Base-by-base conservation (phyloP, 2,329 filamentous ascomycete species). In the Penicillium aurantiogriseum region DNA sequence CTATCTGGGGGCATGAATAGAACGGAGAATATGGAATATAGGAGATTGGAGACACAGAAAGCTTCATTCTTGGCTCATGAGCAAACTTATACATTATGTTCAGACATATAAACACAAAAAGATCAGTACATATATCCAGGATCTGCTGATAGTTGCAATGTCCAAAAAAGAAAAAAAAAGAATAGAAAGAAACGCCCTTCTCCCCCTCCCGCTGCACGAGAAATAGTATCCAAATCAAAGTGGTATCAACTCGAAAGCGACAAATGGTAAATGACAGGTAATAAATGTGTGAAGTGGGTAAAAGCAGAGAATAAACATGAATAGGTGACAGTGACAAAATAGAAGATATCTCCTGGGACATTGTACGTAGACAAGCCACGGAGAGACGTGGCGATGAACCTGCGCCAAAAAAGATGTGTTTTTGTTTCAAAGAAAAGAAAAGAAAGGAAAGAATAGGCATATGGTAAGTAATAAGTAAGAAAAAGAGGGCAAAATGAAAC, bases 241-340 rank as follows among this genome's bases (percentile, higher is more conserved):
- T 57, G 49, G 49, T 57, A 57, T 52, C 48, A 53, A 53, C 42
- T 53, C 48, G 54, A 52, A 56, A 52, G 42, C 27, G 42, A 53
- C n/a, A 38, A 51, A 46, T 54, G 13, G 21, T 17, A 44, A 45
- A 45, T 52, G 21, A 36, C 19, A 44, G 23, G 23, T 31, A 5
- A 17, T 36, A 27, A 9, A 27, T 40, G 47, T 15, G 9, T 27
- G 29, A 46, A 31, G 35, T 25, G 17, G 33, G 35, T 31, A 19
- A 42, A 54, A 42, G 6, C 33, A 25, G 21, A 21, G 15, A 33
- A 51, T 51, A 48, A 40, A 56, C 1, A 33, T n/a, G 25, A 21
- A 23, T 49, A 42, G 19, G 19, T 19, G 27, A 25, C n/a, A 36
- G 21, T 27, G 38, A 55, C 44, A 42, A 33, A 42, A 40, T 31